A percentile compares a stretch with the other conserved stretches of the same genome.
phyloP scores from a whole-genome alignment of 2,329 filamentous ascomycete species.

The Alternaria viburni region DNA sequence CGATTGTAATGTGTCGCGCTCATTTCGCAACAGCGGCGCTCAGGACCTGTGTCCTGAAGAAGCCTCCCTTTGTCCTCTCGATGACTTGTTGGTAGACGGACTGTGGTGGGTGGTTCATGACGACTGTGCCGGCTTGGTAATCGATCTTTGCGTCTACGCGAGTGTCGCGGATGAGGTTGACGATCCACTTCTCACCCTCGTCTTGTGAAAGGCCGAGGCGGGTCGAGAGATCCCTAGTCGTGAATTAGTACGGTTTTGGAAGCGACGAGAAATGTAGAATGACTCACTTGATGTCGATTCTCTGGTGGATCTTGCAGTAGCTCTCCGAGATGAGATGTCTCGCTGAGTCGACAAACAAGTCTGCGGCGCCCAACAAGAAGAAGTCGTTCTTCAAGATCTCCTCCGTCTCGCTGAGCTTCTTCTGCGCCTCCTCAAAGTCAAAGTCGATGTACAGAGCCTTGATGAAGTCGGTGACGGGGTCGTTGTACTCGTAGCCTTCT shows the following conservation, averaged over 20 bases:
- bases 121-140: constrained; percentile 96
- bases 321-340: constrained; percentile 97
- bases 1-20: constrained; percentile 12
- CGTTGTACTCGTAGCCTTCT: constrained; percentile 96
- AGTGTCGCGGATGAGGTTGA: constrained; percentile 98
- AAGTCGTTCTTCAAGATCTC: constrained; percentile 92
- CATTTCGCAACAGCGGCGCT: constrained; percentile 63
- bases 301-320: constrained; percentile 99
- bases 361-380: constrained; percentile 85
- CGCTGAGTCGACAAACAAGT: constrained; percentile 91
- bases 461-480: constrained; percentile 95
- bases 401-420: constrained; percentile 84
- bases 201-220: constrained; percentile 90
- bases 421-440: constrained; percentile 95
- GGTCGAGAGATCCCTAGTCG: constrained; percentile 76
- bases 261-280: neutral
- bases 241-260: constrained; percentile 13
- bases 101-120: constrained; percentile 99
- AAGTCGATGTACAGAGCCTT: constrained; percentile 96
- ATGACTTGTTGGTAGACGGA: constrained; percentile 99
- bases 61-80: constrained; percentile 97
- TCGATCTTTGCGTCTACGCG: constrained; percentile 98
- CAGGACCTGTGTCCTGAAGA: constrained; percentile 97
- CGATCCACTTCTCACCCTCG: constrained; percentile 99
- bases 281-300: constrained; percentile 89